phyloP scores from a whole-genome alignment of 2,329 filamentous ascomycete species.

The Fusarium pseudocircinatum region DNA sequence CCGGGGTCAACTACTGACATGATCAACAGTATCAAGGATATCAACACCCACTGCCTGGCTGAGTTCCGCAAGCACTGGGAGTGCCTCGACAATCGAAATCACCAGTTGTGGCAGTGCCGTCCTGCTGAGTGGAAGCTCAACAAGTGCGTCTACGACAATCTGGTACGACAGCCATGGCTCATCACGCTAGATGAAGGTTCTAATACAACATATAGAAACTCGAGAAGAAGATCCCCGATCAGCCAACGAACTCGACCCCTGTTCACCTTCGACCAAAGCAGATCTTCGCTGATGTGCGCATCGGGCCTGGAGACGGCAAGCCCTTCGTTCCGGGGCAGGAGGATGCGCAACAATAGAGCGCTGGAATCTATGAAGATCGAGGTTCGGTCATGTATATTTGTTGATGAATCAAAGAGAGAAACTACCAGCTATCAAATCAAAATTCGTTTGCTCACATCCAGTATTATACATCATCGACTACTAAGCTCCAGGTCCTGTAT shows the following conservation, averaged over 20 bases:
- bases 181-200: not conserved
- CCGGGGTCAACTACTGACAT: conserved; percentile 24
- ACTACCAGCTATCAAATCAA: conserved; percentile 31
- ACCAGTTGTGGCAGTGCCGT: conserved; percentile 96
- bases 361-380: conserved; percentile 33
- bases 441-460: not conserved
- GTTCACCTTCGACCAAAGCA: conserved; percentile 76
- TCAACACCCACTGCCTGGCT: conserved; percentile 92
- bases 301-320: conserved; percentile 55
- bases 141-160: conserved; percentile 93
- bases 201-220: conserved; percentile 67
- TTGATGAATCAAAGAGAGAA: conserved; percentile 43
- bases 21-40: conserved; percentile 79
- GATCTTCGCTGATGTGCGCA: conserved; percentile 67
- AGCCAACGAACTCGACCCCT: conserved; percentile 74
- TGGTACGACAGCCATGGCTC: conserved; percentile 67
- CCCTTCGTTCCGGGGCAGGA: conserved; percentile 51
- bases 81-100: conserved; percentile 97
- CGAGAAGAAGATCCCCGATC: conserved; percentile 81
- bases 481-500: not conserved
- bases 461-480: not conserved
- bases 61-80: conserved; percentile 95
- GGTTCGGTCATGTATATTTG: conserved; percentile 46
- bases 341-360: conserved; percentile 49
- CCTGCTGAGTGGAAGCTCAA: conserved; percentile 89